Evolutionary conservation across 2,329 filamentous ascomycete genomes (phyloP).

Genomic region (Cyclaneusma minus): DNA sequence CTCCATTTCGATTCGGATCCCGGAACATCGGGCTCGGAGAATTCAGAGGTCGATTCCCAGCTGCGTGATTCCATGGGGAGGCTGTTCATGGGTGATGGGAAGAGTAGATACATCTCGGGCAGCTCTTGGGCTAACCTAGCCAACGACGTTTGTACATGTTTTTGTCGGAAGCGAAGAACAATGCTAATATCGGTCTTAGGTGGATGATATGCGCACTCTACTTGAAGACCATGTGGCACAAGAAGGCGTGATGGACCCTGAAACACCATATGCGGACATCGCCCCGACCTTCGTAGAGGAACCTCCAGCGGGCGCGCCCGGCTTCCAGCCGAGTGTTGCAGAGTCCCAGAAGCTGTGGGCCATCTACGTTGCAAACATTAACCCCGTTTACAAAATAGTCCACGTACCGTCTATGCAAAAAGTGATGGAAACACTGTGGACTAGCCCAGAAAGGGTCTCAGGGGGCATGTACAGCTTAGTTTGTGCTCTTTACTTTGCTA

Average conservation of each 20-base stretch:
- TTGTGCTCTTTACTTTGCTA: conserved; percentile 5
- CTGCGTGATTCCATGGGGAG: conserved; percentile 1
- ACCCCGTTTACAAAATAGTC: conserved; percentile 2
- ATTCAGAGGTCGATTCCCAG: background rate
- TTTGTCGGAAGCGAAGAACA: no score
- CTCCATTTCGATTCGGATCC: no score
- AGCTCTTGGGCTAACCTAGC: conserved; percentile 4
- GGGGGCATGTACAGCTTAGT: conserved; percentile 1
- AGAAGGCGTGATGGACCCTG: no score
- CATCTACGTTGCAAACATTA: conserved; percentile 1
- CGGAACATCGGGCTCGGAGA: no score
- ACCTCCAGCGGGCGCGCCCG: no score
- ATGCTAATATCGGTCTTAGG: no score
- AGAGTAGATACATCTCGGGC: conserved; percentile 4
- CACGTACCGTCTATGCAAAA: conserved; percentile 5
- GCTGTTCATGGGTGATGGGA: conserved; percentile 3
- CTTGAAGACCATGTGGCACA: no score
- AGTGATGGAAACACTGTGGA: background rate
- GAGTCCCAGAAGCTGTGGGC: no score
- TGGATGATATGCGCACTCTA: no score
- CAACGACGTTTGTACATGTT: conserved; percentile 1
- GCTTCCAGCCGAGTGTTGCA: no score
- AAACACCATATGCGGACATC: no score
- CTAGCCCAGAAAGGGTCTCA: conserved; percentile 1
- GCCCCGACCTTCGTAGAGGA: no score